Conservation (phyloP, 805 yeast species). For the Lipomyces japonicus region DNA sequence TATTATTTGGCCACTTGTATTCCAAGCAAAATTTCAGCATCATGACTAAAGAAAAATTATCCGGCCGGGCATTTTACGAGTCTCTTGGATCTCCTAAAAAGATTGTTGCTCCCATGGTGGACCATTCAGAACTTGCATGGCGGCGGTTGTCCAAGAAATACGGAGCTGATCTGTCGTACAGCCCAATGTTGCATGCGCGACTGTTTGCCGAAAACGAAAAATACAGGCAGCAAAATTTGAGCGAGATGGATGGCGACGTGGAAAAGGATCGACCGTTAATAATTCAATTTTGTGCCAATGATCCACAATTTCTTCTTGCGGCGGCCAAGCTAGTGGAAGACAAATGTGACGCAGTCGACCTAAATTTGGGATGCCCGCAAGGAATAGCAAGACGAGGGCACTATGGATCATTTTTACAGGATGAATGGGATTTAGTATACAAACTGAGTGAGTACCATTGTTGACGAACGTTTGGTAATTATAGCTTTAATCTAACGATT, state of each 20-base stretch:
- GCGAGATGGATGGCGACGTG: conserved; percentile 63
- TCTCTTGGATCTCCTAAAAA: conserved; percentile 70
- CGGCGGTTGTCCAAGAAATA: conserved; percentile 75
- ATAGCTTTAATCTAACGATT: not conserved
- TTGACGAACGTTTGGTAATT: not conserved
- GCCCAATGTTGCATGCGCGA: conserved; percentile 96
- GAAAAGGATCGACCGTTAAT: conserved; percentile 75
- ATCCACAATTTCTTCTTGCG: conserved; percentile 71
- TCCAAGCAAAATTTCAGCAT: no score
- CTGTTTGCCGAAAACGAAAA: conserved; percentile 80
- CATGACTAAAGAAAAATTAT: conserved; percentile 32
- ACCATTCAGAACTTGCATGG: conserved; percentile 95
- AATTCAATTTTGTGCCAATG: conserved; percentile 96
- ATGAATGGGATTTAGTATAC: conserved; percentile 84
- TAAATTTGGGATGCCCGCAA: conserved; percentile 97
- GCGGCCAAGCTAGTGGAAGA: conserved; percentile 83
- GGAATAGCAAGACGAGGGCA: conserved; percentile 94
- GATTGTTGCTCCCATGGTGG: conserved; percentile 98
- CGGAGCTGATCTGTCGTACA: conserved; percentile 91
- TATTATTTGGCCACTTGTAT: no score
- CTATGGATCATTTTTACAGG: conserved; percentile 95
- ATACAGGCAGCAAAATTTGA: conserved; percentile 66
- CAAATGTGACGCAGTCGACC: conserved; percentile 90
- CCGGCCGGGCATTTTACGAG: conserved; percentile 69
- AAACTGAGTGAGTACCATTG: conserved; percentile 40